A percentile compares a stretch with the other conserved stretches of the same genome.
Conservation (phyloP, 768 basidiomycete genomes). For the Suillus clintonianus region DNA sequence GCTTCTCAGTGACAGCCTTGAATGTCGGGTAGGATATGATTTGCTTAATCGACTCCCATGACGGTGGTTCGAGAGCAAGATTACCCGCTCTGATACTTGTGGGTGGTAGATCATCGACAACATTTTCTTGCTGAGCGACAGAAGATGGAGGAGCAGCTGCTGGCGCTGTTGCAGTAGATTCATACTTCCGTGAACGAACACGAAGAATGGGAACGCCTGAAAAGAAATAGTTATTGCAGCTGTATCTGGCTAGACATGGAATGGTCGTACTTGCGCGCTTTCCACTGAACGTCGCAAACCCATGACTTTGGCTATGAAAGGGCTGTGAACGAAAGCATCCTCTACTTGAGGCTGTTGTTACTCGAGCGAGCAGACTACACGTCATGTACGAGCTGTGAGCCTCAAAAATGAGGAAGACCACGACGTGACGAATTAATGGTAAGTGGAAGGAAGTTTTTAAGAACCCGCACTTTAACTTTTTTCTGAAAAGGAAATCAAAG, state of each 20-base stretch:
- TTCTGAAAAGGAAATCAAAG: slow-evolving; percentile 4
- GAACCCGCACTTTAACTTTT: neutral
- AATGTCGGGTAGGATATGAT: slow-evolving; percentile 44
- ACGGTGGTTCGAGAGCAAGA: neutral
- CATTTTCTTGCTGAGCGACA: neutral
- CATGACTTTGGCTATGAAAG: slow-evolving; percentile 1
- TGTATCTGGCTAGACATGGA: neutral
- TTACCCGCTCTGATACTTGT: neutral
- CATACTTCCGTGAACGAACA: slow-evolving; percentile 4
- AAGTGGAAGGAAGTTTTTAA: slow-evolving; percentile 7
- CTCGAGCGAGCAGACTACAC: slow-evolving; percentile 4
- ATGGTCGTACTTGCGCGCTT: neutral
- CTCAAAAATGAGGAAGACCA: slow-evolving; percentile 5
- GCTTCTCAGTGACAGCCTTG: slow-evolving; percentile 59
- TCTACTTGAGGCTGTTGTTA: slow-evolving; percentile 3
- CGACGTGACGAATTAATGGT: neutral
- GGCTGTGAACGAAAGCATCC: neutral
- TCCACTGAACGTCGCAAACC: neutral
- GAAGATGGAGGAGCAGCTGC: neutral
- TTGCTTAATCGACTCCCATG: slow-evolving; percentile 41
- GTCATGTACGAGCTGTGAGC: slow-evolving; percentile 4
- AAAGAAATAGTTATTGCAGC: neutral
- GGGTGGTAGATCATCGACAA: neutral
- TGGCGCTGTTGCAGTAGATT: slow-evolving; percentile 2
- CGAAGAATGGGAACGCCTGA: neutral